phyloP scores from a whole-genome alignment of 1,139 yeast species.

The Lodderomyces elongisporus region DNA sequence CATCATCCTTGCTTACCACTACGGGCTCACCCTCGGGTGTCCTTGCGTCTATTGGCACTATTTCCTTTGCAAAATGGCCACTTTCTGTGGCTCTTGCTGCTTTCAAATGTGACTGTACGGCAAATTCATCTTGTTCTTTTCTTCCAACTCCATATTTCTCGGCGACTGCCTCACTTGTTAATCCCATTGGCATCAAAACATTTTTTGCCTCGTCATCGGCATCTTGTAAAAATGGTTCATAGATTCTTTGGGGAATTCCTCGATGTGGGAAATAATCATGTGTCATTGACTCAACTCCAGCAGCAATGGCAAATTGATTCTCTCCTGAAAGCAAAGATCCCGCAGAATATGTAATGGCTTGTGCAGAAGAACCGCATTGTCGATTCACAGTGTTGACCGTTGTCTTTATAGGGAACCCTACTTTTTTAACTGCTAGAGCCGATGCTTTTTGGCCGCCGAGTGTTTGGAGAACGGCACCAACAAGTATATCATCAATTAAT shows the following conservation, averaged over 20 bases:
- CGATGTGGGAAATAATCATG: constrained; percentile 37
- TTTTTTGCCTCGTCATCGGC: constrained; percentile 22
- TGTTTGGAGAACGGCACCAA: constrained; percentile 77
- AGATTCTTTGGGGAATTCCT: constrained; percentile 29
- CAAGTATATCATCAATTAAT: constrained; percentile 65
- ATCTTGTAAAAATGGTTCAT: constrained; percentile 15
- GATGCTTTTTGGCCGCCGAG: constrained; percentile 88
- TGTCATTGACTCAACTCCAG: constrained; percentile 45
- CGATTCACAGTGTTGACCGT: constrained; percentile 37
- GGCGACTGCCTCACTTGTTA: constrained; percentile 30
- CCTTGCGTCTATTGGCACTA: constrained; percentile 30
- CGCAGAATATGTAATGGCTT: constrained; percentile 33
- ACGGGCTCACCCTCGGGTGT: constrained; percentile 14
- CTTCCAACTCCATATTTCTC: constrained; percentile 55
- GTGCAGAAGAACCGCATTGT: constrained; percentile 40
- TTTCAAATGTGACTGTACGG: constrained; percentile 29
- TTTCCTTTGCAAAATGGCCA: constrained; percentile 35
- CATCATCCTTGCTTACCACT: constrained; percentile 25
- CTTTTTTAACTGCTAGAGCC: constrained; percentile 53
- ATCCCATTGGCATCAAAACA: constrained; percentile 62
- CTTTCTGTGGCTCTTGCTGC: constrained; percentile 31
- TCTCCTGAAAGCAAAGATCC: constrained; percentile 28
- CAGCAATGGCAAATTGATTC: constrained; percentile 32
- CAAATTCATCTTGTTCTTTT: constrained; percentile 49
- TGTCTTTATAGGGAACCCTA: constrained; percentile 33